Percentiles rank a stretch among this genome's conserved stretches.
Conservation (phyloP, 148 eudicot genomes). For the Pharnaceum exiguum region DNA sequence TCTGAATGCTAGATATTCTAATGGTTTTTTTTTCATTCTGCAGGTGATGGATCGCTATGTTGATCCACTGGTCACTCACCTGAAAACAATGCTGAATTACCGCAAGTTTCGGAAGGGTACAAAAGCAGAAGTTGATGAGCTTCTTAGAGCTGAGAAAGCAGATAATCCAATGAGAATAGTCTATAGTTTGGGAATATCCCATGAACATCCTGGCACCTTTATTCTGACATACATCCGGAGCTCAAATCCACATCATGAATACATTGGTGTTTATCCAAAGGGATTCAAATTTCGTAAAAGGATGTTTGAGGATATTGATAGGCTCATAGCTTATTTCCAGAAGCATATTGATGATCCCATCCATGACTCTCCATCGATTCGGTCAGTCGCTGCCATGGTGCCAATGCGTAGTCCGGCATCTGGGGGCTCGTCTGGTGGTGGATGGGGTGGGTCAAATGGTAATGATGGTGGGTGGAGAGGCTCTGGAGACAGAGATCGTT, state of each 20-base stretch:
- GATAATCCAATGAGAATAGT: conserved; percentile 73
- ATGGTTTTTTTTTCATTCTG: conserved; percentile 2
- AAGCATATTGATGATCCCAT: conserved; percentile 83
- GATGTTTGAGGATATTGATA: conserved; percentile 81
- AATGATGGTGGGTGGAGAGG: conserved; percentile 71
- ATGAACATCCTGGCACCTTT: conserved; percentile 94
- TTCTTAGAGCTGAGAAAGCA: conserved; percentile 55
- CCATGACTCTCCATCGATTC: conserved; percentile 63
- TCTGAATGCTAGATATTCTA: too few relatives aligned
- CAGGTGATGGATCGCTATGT: conserved; percentile 99
- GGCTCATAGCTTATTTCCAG: conserved; percentile 82
- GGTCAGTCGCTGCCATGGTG: conserved; percentile 94
- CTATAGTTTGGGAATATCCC: conserved; percentile 90
- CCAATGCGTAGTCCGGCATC: conserved; percentile 86
- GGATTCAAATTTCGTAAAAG: conserved; percentile 88
- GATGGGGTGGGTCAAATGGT: conserved; percentile 54
- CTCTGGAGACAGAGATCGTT: conserved; percentile 49
- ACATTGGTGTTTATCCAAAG: conserved; percentile 82
- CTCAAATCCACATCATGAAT: conserved; percentile 94
- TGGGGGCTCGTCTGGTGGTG: conserved; percentile 63
- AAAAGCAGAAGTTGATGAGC: conserved; percentile 91
- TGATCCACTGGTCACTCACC: conserved; percentile 81
- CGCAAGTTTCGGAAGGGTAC: conserved; percentile 82
- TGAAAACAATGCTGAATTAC: conserved; percentile 77
- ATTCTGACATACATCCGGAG: conserved; percentile 79